Evolutionary conservation across 345 rosid genomes (phyloP), one percentile per base, ranked within the genome.

Genomic region (Syzygium jambos): DNA sequence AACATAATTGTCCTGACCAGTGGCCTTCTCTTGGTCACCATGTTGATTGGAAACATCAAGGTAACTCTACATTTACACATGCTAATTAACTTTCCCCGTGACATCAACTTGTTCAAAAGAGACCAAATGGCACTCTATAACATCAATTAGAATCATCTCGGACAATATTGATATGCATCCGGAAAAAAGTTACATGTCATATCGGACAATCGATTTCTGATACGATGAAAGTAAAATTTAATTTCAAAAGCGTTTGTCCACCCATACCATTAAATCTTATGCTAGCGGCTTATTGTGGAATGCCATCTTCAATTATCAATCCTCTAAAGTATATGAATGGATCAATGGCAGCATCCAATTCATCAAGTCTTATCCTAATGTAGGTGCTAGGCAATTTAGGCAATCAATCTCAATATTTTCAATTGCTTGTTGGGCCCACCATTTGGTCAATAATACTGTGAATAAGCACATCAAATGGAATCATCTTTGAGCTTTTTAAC

Each of bases 11-110:
- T 96, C 86, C 93, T 98, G 23, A 98, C 99, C 34, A 94, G 98
- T 88, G 99, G 99, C 46, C 98, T 98, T 78, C 93, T 98, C 78
- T 89, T 98, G 25, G 99, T 98, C 82, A 96, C 99, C 51, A 95
- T 98, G 99, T 90, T 98, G 92, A 98, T 98, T 15, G 99, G 99
- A 86, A 98, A 98, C 88, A 98, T 96, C 87, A 98, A 98, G 99
- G 99, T 97, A 91, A 7, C 14, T 78, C 34, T 4, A 41, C 15
- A 19, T 77, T 78, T 38, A 22, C 68, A 16, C 6, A 34, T 61
- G 21, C 21, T 11, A 10, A 23, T 84, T 84, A 84, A 52, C 7
- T 84, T 84, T 52, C 34, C 16, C 61, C 25, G 3, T 34, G 49
- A 73, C 80, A 21, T 73, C 80, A 73, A 73, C 43, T 38, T 73